Base-by-base conservation (phyloP, 192 early-diverging fungal genomes). In the Umbelopsis sp. region DNA sequence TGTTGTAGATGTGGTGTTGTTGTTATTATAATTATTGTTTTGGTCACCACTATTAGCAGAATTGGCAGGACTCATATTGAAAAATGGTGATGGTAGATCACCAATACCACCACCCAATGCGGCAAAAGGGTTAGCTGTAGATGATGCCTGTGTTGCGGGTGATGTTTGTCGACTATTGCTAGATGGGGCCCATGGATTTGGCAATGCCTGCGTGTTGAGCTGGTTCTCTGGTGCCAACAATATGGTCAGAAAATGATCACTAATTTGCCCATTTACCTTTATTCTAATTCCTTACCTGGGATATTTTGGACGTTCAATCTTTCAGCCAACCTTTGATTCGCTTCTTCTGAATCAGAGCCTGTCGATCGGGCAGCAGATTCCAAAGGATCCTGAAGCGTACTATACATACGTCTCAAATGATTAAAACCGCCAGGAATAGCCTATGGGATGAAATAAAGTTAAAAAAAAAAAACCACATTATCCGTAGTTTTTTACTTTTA, bases 381-480 rank as follows among this genome's bases (percentile, higher is more conserved):
- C 71, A 86, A 77, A 38, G 87, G 86, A 47, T 83, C 82, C 72
- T 89, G 85, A 32, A 89, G 52, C 32, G 79, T 83, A 45, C 79
- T 80, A 69, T 88, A 87, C 82, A 89, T 80, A 20, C 86, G 66
- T 41, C 84, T 81, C 34, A 89, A 77, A 76, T 87, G 86, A 66
- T 89, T 87, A 66, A 89, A 89, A 49, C 88, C 88, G 31, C 88
- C 88, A 14, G 88, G 88, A 51, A 89, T 80, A 62, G 86, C 85
- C 77, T 78, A 56, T 17, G 31, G 12, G 3, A 34, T 62, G 14
- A n/a, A 11, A 24, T 24, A 1, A 6, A 3, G 11, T 10, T 26
- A 0, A 53, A 14, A 68, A 29, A 47, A 20, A 22, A 25, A 45
- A 70, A 56, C 16, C 26, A 25, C 22, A 14, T 24, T 56, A 4